Percentiles rank a stretch among this genome's conserved stretches.
Conservation (phyloP, 768 basidiomycete genomes). For the Chalciporus sphaerocephalus region DNA sequence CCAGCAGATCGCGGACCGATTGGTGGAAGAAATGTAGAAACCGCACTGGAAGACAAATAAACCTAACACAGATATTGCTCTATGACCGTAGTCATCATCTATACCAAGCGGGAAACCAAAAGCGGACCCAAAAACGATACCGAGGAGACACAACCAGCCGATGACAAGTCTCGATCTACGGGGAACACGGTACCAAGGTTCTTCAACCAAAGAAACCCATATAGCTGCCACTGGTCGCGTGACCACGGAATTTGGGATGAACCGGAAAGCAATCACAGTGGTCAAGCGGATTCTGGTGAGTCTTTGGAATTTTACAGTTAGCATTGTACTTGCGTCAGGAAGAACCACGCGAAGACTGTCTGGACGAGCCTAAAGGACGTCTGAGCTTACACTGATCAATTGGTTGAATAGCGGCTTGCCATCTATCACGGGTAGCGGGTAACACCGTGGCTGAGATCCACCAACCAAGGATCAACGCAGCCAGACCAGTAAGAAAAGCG, state of each 20-base stretch:
- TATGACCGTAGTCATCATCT: constrained; percentile 69
- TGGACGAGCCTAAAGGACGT: constrained; percentile 60
- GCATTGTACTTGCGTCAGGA: constrained; percentile 53
- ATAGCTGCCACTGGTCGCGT: constrained; percentile 66
- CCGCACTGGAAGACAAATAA: constrained; percentile 73
- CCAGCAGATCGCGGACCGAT: constrained; percentile 69
- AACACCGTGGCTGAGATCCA: constrained; percentile 78
- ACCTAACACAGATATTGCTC: constrained; percentile 78
- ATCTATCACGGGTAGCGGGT: constrained; percentile 66
- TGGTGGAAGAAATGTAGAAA: constrained; percentile 65
- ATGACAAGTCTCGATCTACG: constrained; percentile 51
- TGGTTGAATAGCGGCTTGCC: constrained; percentile 41
- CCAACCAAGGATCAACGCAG: constrained; percentile 71
- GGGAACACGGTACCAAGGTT: constrained; percentile 64
- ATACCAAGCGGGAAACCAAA: constrained; percentile 68
- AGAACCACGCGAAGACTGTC: constrained; percentile 79
- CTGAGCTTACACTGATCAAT: constrained; percentile 1
- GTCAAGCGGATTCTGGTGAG: constrained; percentile 1
- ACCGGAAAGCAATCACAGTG: constrained; percentile 81
- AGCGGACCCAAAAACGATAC: constrained; percentile 78
- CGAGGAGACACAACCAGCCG: constrained; percentile 77
- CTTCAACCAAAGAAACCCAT: constrained; percentile 62
- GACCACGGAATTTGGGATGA: constrained; percentile 67
- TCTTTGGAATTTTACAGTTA: background rate
- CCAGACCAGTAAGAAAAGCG: constrained; percentile 48